Base-by-base conservation (phyloP, 192 early-diverging fungal species). In the Rhizoclosmatium globosum region DNA sequence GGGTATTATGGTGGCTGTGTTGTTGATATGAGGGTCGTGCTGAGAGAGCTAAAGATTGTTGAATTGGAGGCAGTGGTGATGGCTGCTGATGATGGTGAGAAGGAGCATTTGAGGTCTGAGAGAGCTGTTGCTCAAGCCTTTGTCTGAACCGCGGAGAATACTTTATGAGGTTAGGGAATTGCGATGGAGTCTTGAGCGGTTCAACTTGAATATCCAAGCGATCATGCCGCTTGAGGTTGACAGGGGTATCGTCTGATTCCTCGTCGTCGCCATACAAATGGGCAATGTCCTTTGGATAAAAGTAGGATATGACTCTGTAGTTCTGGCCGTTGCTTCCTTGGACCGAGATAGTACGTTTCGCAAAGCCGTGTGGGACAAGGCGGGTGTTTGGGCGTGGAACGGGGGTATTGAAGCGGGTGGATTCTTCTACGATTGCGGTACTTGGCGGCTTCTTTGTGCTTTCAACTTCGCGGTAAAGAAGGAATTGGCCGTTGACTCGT, bases 381-480 rank as follows among this genome's bases (percentile, higher is more conserved):
- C 44, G 70, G 43, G 53, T 72, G 7, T 57, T 57, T 23, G 70
- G 70, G 9, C 70, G 48, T 19, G 47, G 31, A 39, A 39, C 47
- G 23, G 70, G 44, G 31, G 70, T 72, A 21, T 47, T 57, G 43
- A 72, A 72, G 17, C 70, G 21, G 11, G 13, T 39, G 21, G 62
- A 23, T 64, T 42, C 62, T 39, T 64, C 9, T 6, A 6, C 21
- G 9, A 53, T 53, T 13, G 6, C 50, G 50, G 50, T 53, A 53
- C 50, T 53, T 53, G 50, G 6, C 21, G 21, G 21, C 41, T 11
- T 21, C 41, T 64, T 64, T 23, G 62, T 17, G 7, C 11, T 17
- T 42, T 64, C 62, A 57, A 72, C 70, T 72, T 57, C 21, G 3
- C 70, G 70, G 53, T 72, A 72, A 2, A 72, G 70, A 6, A 72